Conservation (phyloP, 1,139 yeast genomes). For the Magnusiomyces ingens region DNA sequence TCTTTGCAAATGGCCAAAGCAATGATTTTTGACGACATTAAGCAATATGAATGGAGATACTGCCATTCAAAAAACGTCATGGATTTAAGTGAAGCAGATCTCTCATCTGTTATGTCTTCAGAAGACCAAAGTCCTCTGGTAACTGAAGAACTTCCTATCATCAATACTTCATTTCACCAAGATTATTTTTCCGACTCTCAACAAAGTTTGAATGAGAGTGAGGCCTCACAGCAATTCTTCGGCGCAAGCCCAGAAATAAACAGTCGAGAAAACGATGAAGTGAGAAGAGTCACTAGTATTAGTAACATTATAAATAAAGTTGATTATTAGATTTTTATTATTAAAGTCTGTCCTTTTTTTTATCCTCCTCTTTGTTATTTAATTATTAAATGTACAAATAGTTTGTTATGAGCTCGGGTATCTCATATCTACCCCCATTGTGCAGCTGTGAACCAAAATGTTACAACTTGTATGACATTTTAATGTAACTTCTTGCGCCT, state of each 20-base stretch:
- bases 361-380: neutral
- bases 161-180: too few relatives aligned
- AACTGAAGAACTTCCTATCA: too few relatives aligned
- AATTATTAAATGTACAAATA: neutral
- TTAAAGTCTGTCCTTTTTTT: neutral
- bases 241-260: too few relatives aligned
- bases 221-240: too few relatives aligned
- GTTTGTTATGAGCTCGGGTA: neutral
- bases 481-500: neutral
- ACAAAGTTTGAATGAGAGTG: too few relatives aligned
- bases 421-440: neutral
- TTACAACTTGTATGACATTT: too few relatives aligned
- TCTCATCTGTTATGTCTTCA: too few relatives aligned
- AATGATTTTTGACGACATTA: constrained; percentile 1
- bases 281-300: neutral
- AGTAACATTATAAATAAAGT: neutral
- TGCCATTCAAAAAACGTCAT: too few relatives aligned
- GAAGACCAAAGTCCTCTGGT: too few relatives aligned
- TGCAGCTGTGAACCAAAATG: neutral
- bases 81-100: too few relatives aligned
- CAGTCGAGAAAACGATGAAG: neutral
- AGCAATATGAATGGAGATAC: neutral
- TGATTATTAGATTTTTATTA: neutral
- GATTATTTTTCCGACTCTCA: too few relatives aligned
- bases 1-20: neutral